Evolutionary conservation across 2,329 filamentous ascomycete species (phyloP).

Genomic region (Verticillium tricorpus): DNA sequence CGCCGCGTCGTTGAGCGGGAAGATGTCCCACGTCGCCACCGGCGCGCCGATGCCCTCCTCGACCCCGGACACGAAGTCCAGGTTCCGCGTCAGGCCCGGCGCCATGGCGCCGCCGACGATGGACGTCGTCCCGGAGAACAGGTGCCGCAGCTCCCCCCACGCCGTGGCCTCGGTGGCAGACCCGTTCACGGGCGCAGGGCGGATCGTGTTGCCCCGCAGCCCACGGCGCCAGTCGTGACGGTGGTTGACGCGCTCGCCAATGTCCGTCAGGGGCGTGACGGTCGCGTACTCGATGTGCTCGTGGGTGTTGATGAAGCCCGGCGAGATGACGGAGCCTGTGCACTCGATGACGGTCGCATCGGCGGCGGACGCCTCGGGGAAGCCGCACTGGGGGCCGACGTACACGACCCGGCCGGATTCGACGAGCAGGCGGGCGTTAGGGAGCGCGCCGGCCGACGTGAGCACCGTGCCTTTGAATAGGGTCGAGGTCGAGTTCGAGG

Average conservation of each 20-base stretch:
- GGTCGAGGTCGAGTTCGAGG: background rate
- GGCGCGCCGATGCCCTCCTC: constrained; percentile 14
- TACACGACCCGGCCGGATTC: constrained; percentile 2
- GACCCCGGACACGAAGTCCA: constrained; percentile 19
- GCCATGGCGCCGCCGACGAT: constrained; percentile 21
- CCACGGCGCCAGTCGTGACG: constrained; percentile 25
- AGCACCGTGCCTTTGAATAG: constrained; percentile 9
- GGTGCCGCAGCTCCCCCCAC: constrained; percentile 23
- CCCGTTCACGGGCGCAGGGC: constrained; percentile 16
- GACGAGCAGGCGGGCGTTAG: constrained; percentile 6
- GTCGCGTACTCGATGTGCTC: constrained; percentile 23
- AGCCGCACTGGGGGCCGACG: constrained; percentile 5
- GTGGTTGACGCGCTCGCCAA: constrained; percentile 16
- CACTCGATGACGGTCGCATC: constrained; percentile 18
- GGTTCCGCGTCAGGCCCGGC: constrained; percentile 20
- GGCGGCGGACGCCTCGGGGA: background rate
- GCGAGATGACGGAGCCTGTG: constrained; percentile 19
- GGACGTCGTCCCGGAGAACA: constrained; percentile 24
- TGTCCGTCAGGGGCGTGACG: constrained; percentile 16
- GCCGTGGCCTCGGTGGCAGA: constrained; percentile 14
- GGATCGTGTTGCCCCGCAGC: constrained; percentile 15
- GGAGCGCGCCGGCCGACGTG: constrained; percentile 3
- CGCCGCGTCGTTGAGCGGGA: constrained; percentile 18
- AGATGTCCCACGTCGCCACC: constrained; percentile 16
- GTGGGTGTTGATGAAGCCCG: constrained; percentile 24